Percentiles rank a stretch among this genome's conserved stretches.
These are phyloP conservation scores for Emydomyces testavorans DNA, from an alignment of 2,329 filamentous ascomycete genomes.

Conservation along the genomic window DNA sequence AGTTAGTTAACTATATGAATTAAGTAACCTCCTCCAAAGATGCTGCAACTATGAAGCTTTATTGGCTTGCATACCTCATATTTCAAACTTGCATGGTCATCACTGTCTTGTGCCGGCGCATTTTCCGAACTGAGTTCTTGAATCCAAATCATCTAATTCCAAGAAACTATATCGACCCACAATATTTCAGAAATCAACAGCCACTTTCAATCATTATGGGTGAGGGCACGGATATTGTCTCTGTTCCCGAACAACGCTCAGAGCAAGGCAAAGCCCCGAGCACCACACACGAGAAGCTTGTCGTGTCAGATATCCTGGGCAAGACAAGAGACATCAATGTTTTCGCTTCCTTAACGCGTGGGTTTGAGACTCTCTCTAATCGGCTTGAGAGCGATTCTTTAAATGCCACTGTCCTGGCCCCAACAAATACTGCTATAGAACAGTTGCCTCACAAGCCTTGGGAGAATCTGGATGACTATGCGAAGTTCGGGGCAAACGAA, in stretches of 20 bases:
- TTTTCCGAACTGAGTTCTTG: neutral
- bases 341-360: constrained; percentile 70
- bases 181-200: neutral
- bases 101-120: neutral
- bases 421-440: constrained; percentile 71
- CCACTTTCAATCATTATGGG: neutral
- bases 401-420: constrained; percentile 79
- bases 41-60: neutral
- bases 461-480: constrained; percentile 60
- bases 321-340: constrained; percentile 68
- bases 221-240: constrained; percentile 13
- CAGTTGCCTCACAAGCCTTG: constrained; percentile 65
- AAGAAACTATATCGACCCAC: neutral
- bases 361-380: constrained; percentile 55
- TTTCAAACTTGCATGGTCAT: neutral
- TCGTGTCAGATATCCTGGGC: constrained; percentile 70
- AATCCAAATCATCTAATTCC: neutral
- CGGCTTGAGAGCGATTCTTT: constrained; percentile 55
- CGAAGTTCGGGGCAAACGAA: constrained; percentile 46
- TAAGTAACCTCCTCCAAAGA: no score
- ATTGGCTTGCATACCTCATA: neutral
- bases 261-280: neutral
- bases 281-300: neutral
- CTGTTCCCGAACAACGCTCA: neutral
- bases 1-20: no score